Evolutionary conservation across 805 yeast species (phyloP).

Genomic region (Candida methanosorbosa): DNA sequence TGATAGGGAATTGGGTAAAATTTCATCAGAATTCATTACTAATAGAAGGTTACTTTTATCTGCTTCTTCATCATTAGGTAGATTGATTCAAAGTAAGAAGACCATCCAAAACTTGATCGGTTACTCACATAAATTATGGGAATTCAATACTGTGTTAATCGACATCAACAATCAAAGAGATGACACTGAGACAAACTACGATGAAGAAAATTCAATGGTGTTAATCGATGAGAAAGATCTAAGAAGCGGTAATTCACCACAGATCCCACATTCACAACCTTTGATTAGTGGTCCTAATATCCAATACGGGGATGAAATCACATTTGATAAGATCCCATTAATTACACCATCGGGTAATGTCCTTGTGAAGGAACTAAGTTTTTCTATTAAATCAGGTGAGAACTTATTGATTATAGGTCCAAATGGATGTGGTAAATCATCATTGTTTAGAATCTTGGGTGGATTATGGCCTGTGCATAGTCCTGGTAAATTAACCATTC

Average conservation of each 20-base stretch:
- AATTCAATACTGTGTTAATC: slow-evolving; percentile 55
- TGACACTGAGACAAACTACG: background rate
- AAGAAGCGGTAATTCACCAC: too few species aligned
- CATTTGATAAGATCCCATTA: slow-evolving; percentile 70
- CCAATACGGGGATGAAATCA: slow-evolving; percentile 48
- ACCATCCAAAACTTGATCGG: slow-evolving; percentile 79
- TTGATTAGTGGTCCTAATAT: slow-evolving; percentile 25
- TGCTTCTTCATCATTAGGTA: slow-evolving; percentile 82
- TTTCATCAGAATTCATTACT: slow-evolving; percentile 81
- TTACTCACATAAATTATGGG: slow-evolving; percentile 65
- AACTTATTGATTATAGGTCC: slow-evolving; percentile 90
- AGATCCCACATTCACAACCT: slow-evolving; percentile 7
- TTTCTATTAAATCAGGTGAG: slow-evolving; percentile 71
- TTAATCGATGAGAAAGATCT: too few species aligned
- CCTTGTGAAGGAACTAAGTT: slow-evolving; percentile 55
- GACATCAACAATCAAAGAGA: slow-evolving; percentile 32
- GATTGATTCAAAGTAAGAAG: slow-evolving; percentile 77
- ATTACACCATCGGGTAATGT: slow-evolving; percentile 79
- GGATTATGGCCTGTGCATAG: slow-evolving; percentile 83
- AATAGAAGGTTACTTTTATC: slow-evolving; percentile 76
- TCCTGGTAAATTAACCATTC: slow-evolving; percentile 51
- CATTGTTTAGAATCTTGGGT: slow-evolving; percentile 82
- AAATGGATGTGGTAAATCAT: slow-evolving; percentile 93
- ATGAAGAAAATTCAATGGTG: background rate
- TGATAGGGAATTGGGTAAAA: slow-evolving; percentile 20